These are phyloP conservation scores for Hypoxylon fuscum DNA, from an alignment of 495 filamentous ascomycete species.

Conservation along the genomic window DNA sequence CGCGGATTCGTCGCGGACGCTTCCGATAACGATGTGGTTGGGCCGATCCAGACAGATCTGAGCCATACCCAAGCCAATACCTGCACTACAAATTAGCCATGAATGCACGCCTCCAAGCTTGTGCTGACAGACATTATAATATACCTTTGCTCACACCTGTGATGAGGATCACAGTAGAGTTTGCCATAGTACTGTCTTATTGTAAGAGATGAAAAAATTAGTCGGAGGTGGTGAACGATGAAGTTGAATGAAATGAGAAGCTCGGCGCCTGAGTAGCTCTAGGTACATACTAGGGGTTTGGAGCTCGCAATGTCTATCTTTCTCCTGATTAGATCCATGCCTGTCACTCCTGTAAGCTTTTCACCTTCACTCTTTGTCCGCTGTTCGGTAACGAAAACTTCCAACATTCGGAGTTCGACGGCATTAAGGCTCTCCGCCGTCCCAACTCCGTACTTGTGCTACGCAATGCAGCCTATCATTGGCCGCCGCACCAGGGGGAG, in stretches of 20 bases:
- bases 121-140: neutral
- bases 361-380: neutral
- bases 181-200: slow-evolving; percentile 5
- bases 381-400: neutral
- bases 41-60: slow-evolving; percentile 27
- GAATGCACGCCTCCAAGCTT: neutral
- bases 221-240: neutral
- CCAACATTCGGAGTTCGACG: neutral
- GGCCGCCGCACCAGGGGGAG: no score
- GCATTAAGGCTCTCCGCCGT: no score
- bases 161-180: slow-evolving; percentile 15
- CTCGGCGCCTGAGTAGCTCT: neutral
- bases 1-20: slow-evolving; percentile 18
- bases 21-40: slow-evolving; percentile 36
- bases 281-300: neutral
- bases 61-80: slow-evolving; percentile 24
- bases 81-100: slow-evolving; percentile 3
- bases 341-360: neutral
- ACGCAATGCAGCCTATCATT: no score
- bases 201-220: neutral
- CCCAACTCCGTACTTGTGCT: no score
- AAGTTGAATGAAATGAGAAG: neutral
- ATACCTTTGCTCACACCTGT: slow-evolving; percentile 15
- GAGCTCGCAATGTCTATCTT: neutral
- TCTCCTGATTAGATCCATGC: neutral